Evolutionary conservation across 2,329 filamentous ascomycete genomes (phyloP).

Genomic region (Aureobasidium sp.): DNA sequence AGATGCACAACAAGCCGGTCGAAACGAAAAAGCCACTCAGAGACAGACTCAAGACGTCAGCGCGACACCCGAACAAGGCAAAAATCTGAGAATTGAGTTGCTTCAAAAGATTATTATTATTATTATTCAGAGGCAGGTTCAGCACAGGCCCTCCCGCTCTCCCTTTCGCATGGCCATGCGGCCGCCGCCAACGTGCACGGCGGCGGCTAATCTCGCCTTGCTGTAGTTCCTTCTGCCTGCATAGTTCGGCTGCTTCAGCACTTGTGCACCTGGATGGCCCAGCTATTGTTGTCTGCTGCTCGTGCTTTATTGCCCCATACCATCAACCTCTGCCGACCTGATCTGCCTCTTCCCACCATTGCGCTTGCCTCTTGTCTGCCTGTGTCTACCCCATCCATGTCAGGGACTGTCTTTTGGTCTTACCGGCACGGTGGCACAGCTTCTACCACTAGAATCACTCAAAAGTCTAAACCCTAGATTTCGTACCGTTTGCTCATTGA

Average conservation of each 20-base stretch:
- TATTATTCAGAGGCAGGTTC: slow-evolving; percentile 7
- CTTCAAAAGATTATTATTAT: slow-evolving; percentile 11
- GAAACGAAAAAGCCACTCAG: slow-evolving; percentile 3
- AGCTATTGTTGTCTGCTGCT: not conserved
- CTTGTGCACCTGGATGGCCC: not conserved
- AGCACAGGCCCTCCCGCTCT: slow-evolving; percentile 12
- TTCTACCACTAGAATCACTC: slow-evolving; percentile 14
- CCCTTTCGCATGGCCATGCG: slow-evolving; percentile 11
- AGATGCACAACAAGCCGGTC: not conserved
- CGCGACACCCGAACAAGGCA: slow-evolving; percentile 7
- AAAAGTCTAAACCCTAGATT: slow-evolving; percentile 12
- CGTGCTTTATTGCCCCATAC: not conserved
- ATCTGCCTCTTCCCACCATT: not conserved
- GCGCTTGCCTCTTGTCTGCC: not conserved
- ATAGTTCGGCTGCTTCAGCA: slow-evolving; percentile 11
- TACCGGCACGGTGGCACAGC: slow-evolving; percentile 11
- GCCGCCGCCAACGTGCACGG: slow-evolving; percentile 6
- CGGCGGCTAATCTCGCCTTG: slow-evolving; percentile 13
- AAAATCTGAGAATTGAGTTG: slow-evolving; percentile 4
- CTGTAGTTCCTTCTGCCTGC: slow-evolving; percentile 8
- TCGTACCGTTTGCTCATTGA: slow-evolving; percentile 10
- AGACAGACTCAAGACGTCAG: slow-evolving; percentile 12
- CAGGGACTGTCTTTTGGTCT: not conserved
- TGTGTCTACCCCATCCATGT: not conserved
- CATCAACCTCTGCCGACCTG: not conserved